Conservation (phyloP, 352 stramenopile species). For the Thraustochytrium sp. region DNA sequence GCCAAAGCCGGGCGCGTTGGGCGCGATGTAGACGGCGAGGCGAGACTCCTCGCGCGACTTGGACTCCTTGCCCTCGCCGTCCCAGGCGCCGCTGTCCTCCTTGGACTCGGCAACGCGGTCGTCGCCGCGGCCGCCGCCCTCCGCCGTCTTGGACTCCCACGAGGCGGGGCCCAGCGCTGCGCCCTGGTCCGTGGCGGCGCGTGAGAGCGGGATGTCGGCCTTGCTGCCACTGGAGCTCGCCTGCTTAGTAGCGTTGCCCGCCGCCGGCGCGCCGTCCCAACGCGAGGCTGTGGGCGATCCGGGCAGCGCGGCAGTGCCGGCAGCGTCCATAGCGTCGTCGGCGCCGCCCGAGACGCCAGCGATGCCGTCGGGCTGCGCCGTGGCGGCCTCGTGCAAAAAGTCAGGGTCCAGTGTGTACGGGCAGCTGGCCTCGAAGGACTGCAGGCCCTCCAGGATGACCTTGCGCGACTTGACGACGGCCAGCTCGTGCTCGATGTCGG, state of each 20-base stretch:
- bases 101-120: neutral
- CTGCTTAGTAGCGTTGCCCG: too few species aligned
- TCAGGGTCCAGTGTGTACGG: conserved; percentile 39
- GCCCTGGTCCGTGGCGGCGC: too few species aligned
- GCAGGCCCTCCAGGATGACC: conserved; percentile 48
- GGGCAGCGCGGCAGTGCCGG: too few species aligned
- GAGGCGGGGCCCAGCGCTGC: too few species aligned
- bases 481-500: conserved; percentile 57
- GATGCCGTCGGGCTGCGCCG: neutral
- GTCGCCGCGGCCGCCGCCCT: neutral
- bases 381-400: conserved; percentile 42
- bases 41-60: conserved; percentile 2
- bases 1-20: conserved; percentile 86
- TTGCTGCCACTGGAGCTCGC: too few species aligned
- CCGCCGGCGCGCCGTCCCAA: too few species aligned
- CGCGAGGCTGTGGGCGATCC: too few species aligned
- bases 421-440: conserved; percentile 12
- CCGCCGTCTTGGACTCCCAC: conserved; percentile 44
- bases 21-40: conserved; percentile 64
- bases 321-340: neutral
- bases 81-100: neutral
- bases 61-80: neutral
- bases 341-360: neutral
- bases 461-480: conserved; percentile 65
- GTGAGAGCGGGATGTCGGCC: too few species aligned